phyloP scores from a whole-genome alignment of 2,329 filamentous ascomycete genomes.

The Aspergillus pseudonomiae region DNA sequence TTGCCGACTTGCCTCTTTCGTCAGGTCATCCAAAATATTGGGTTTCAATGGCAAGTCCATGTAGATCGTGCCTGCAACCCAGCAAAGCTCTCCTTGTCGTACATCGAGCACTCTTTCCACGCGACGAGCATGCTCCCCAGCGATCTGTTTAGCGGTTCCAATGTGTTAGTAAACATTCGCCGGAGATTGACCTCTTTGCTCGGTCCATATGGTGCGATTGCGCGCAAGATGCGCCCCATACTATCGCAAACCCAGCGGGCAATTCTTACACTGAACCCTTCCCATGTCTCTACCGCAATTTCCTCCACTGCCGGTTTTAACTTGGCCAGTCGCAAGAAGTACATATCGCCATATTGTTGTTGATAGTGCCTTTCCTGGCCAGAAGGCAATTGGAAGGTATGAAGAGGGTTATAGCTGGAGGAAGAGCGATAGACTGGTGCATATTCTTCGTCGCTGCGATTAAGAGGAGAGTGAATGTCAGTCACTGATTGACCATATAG shows the following conservation, averaged over 20 bases:
- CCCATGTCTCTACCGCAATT: slow-evolving; percentile 75
- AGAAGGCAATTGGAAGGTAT: slow-evolving; percentile 72
- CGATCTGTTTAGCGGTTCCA: slow-evolving; percentile 56
- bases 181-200: too few relatives aligned
- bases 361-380: slow-evolving; percentile 71
- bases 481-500: neutral
- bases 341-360: slow-evolving; percentile 97
- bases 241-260: neutral
- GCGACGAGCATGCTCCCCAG: slow-evolving; percentile 70
- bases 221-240: neutral
- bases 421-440: slow-evolving; percentile 55
- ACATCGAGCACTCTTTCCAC: slow-evolving; percentile 94
- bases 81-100: slow-evolving; percentile 91
- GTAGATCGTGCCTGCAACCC: slow-evolving; percentile 92
- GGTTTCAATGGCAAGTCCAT: slow-evolving; percentile 98
- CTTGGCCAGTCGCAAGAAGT: slow-evolving; percentile 86
- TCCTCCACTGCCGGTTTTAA: slow-evolving; percentile 82
- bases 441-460: slow-evolving; percentile 40
- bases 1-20: slow-evolving; percentile 74
- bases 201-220: neutral
- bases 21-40: slow-evolving; percentile 91
- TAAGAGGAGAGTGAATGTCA: neutral
- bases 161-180: slow-evolving; percentile 5
- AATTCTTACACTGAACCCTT: slow-evolving; percentile 62
- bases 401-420: slow-evolving; percentile 72